Percentiles rank a stretch among this genome's conserved stretches.
These are phyloP conservation scores for Coniophora puteana DNA, from an alignment of 1,284 basidiomycete species.

Conservation along the genomic window DNA sequence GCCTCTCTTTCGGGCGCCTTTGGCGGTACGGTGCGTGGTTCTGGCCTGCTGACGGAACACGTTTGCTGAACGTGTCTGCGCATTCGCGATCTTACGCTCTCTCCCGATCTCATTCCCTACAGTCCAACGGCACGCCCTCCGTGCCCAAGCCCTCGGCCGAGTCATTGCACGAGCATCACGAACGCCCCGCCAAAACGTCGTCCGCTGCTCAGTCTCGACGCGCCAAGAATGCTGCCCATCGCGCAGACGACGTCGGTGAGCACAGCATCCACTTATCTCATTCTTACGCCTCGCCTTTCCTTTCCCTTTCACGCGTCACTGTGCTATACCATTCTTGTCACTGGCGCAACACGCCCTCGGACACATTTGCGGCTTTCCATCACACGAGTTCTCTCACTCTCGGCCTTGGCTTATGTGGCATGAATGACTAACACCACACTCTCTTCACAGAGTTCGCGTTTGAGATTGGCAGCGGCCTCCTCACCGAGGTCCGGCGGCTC, in stretches of 20 bases:
- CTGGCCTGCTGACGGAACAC: background rate
- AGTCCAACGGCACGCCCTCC: slow-evolving; percentile 11
- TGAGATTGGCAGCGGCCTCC: slow-evolving; percentile 88
- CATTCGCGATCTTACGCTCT: background rate
- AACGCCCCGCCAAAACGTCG: slow-evolving; percentile 38
- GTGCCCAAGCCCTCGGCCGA: slow-evolving; percentile 34
- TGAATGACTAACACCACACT: slow-evolving; percentile 16
- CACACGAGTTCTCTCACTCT: slow-evolving; percentile 6
- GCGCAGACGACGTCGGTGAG: slow-evolving; percentile 80
- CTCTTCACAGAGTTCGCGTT: slow-evolving; percentile 80
- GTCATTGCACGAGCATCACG: slow-evolving; percentile 33
- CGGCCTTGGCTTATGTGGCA: slow-evolving; percentile 7
- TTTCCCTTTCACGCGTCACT: slow-evolving; percentile 1
- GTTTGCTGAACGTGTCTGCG: background rate
- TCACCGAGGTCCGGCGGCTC: slow-evolving; percentile 85
- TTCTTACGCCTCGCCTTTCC: background rate
- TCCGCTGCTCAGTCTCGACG: slow-evolving; percentile 75
- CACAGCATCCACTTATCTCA: slow-evolving; percentile 20
- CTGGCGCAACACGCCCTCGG: too few species aligned
- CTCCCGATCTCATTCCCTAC: background rate
- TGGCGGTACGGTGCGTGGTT: slow-evolving; percentile 56
- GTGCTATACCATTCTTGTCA: too few species aligned
- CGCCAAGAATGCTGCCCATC: slow-evolving; percentile 82
- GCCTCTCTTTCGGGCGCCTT: slow-evolving; percentile 73
- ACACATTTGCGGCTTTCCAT: too few species aligned